Base-by-base conservation (phyloP, 345 rosid genomes). In the Salix purpurea region DNA sequence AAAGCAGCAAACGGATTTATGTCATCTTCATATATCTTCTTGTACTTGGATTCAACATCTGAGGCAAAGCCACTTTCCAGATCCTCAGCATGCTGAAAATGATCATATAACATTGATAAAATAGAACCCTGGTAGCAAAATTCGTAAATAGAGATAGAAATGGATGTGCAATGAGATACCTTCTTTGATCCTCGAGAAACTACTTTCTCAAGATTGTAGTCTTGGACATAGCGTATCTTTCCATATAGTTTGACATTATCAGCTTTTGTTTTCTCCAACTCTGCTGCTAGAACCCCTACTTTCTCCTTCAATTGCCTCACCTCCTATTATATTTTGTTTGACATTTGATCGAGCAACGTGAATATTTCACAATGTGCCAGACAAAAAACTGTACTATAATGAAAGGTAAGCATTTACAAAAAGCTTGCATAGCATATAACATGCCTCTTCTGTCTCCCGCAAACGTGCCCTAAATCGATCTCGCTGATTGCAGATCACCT, bases 1-100 rank as follows among this genome's bases (percentile, higher is more conserved):
- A 93, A 96, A 65, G 99, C 99, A 28, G 98, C 98, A 81, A 96
- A 96, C 32, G 99, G 98, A 86, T 96, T 96, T 71, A 96, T 93
- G 83, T 91, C 99, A 80, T 96, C 98, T 79, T 93, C 98, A 37
- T 96, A 96, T 77, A 96, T 93, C 88, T 96, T 96, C 88, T 94
- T 93, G 93, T 93, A 94, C 87, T 94, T 93, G 28, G 98, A 96
- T 84, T 96, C 99, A 24, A 92, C 88, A 87, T 96, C 98, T 19
- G 98, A 96, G 79, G 84, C 81, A 81, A 96, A 92, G 32, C 99
- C 99, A 83, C 97, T 85, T 88, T 96, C 99, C 71, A 89, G 85
- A 90, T 96, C 99, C 84, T 90, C 97, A 4, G 87, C 89, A 52
- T 86, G 83, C 98, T 96, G 89, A 75, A 67, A 77, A 64, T 40